Base-by-base conservation (phyloP, 176 grass and related monocot species). In the Lolium rigidum region DNA sequence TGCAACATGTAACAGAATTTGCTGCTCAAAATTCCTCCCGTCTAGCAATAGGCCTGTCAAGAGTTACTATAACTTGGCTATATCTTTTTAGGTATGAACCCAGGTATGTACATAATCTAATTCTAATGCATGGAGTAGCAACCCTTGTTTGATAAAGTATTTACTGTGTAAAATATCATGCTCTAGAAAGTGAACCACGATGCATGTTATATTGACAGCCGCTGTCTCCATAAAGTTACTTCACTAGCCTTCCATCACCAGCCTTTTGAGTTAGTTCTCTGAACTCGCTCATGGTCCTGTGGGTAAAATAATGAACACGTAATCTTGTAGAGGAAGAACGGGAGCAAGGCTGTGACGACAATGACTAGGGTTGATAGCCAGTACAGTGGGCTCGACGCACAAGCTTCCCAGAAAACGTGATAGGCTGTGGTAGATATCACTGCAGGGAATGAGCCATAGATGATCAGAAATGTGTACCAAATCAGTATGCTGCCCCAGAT, bases 401-500 rank as follows among this genome's bases (percentile, higher is more conserved):
- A 80, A 41, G 71, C 85, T 87, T 98, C 95, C 13, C 87, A 74
- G 52, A 98, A 95, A 65, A 98, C 89, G 78, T 87, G 84, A 80
- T 87, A 93, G 1, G 93, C 92, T 9, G 67, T 85, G n/a, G 82
- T 95, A 17, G 93, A 89, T 86, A 86, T 78, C 49, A 55, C 31
- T 13, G 91, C 69, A 51, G 91, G 84, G 18, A 98, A 70, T 22
- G 84, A 81, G 44, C 93, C 95, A 70, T 98, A 98, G 49, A 87
- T 65, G 10, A 93, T 21, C 43, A 90, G 63, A 60, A 97, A 94
- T 48, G 75, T 41, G 35, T 95, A 95, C 95, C 95, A 98, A 66
- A 95, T 48, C 31, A 78, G 80, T 87, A 98, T 90, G 71, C 95
- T 90, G 20, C 87, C 91, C 95, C 93, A 98, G 77, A 98, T 93